Percentiles rank a stretch among this genome's conserved stretches.
Evolutionary conservation across 257 asterid species (phyloP).

Genomic region (Solanum sparsipilum): DNA sequence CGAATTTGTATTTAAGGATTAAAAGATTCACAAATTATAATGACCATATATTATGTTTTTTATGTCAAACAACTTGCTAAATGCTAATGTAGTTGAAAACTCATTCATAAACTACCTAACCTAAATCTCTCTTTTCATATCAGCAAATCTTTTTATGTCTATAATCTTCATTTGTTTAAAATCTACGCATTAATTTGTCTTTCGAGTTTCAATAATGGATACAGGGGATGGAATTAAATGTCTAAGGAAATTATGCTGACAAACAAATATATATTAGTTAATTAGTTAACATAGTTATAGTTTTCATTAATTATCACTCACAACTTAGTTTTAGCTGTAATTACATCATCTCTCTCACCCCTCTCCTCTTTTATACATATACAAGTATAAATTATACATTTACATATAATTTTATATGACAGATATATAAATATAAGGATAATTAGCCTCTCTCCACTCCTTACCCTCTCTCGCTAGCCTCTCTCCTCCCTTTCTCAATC

Average conservation of each 20-base stretch:
- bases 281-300: too few relatives aligned
- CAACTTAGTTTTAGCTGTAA: too few relatives aligned
- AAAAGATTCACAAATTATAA: neutral
- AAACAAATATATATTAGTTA: neutral
- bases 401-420: too few relatives aligned
- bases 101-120: neutral
- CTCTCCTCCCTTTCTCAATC: too few relatives aligned
- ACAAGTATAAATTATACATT: too few relatives aligned
- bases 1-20: neutral
- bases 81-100: neutral
- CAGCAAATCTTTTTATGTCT: neutral
- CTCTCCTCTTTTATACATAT: too few relatives aligned
- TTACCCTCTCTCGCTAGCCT: accelerated
- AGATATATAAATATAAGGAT: too few relatives aligned
- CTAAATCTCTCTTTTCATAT: neutral
- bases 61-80: neutral
- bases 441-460: too few relatives aligned
- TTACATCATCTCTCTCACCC: neutral
- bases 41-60: neutral
- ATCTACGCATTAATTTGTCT: neutral
- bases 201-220: neutral
- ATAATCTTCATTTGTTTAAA: neutral
- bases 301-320: too few relatives aligned
- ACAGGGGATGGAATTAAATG: neutral
- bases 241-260: neutral